Percentiles rank a stretch among this genome's conserved stretches.
phyloP scores from a whole-genome alignment of 345 rosid species.

The Noccaea caerulescens region DNA sequence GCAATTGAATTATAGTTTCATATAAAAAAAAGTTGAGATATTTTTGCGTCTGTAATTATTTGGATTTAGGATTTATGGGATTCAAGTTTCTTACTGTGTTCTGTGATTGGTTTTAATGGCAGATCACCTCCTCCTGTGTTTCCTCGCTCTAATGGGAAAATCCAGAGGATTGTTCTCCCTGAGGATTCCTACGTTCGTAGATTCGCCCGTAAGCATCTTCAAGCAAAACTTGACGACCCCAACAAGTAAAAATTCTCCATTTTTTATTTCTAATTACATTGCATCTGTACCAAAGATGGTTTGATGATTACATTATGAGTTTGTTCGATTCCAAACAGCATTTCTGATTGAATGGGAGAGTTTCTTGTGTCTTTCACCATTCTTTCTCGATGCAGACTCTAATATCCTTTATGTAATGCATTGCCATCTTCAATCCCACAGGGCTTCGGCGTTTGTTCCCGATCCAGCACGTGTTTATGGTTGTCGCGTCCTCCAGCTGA shows the following conservation, averaged over 20 bases:
- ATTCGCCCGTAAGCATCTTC: slow-evolving; percentile 68
- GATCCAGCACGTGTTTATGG: slow-evolving; percentile 82
- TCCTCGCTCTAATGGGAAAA: slow-evolving; percentile 69
- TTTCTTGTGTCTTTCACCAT: neutral
- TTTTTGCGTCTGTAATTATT: neutral
- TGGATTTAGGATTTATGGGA: neutral
- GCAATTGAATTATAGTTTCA: neutral
- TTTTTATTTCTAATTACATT: neutral
- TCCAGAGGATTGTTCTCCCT: slow-evolving; percentile 71
- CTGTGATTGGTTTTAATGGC: slow-evolving; percentile 27
- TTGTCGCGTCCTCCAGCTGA: slow-evolving; percentile 75
- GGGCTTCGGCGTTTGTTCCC: slow-evolving; percentile 66
- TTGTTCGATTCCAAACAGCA: neutral
- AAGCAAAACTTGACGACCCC: slow-evolving; percentile 60
- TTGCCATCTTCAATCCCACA: slow-evolving; percentile 36
- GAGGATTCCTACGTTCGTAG: slow-evolving; percentile 75
- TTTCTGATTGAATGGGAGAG: neutral
- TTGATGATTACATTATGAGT: slow-evolving; percentile 5
- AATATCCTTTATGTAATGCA: neutral
- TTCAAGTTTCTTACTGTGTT: slow-evolving; percentile 7
- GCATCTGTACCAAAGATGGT: neutral
- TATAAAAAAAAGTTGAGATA: slow-evolving; percentile 11
- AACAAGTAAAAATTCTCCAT: slow-evolving; percentile 55
- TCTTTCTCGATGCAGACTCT: neutral
- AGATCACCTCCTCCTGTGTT: slow-evolving; percentile 72